phyloP scores from a whole-genome alignment of 1,284 basidiomycete species.

The Pholiota adiposa region DNA sequence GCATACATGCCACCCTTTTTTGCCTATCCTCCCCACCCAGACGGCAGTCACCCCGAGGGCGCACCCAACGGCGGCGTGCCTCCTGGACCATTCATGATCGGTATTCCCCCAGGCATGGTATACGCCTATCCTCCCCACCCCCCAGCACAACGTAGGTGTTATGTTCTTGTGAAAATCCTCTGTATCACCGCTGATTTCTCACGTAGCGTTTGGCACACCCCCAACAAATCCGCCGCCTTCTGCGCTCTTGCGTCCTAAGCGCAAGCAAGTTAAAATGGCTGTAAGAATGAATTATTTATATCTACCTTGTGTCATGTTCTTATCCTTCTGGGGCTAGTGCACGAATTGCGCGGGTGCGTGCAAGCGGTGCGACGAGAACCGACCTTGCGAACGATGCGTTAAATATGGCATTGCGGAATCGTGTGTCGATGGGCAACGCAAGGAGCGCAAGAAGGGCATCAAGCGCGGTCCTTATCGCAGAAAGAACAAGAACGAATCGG shows the following conservation, averaged over 20 bases:
- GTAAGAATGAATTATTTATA: constrained; percentile 48
- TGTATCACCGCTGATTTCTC: constrained; percentile 18
- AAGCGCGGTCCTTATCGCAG: constrained; percentile 88
- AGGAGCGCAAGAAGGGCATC: constrained; percentile 85
- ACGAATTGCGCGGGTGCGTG: constrained; percentile 87
- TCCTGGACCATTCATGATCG: constrained; percentile 53
- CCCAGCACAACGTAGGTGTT: constrained; percentile 49
- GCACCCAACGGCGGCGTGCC: constrained; percentile 44
- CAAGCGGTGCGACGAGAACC: constrained; percentile 82
- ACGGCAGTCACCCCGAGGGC: constrained; percentile 43
- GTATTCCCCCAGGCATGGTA: constrained; percentile 62
- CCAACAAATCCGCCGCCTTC: constrained; percentile 35
- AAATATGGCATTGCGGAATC: constrained; percentile 77
- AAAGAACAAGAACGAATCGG: constrained; percentile 54
- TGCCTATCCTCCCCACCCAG: constrained; percentile 46
- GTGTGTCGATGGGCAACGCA: constrained; percentile 77
- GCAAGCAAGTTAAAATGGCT: constrained; percentile 89
- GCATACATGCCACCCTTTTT: constrained; percentile 52
- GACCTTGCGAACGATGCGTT: constrained; percentile 80
- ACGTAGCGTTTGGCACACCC: constrained; percentile 24
- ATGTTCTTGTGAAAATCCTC: constrained; percentile 12
- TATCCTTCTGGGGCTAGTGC: constrained; percentile 48
- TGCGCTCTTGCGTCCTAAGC: constrained; percentile 51
- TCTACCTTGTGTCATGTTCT: constrained; percentile 1
- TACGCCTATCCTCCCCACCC: constrained; percentile 59